Conservation (phyloP, 2,329 filamentous ascomycete species). For the Xylariaceae sp. region DNA sequence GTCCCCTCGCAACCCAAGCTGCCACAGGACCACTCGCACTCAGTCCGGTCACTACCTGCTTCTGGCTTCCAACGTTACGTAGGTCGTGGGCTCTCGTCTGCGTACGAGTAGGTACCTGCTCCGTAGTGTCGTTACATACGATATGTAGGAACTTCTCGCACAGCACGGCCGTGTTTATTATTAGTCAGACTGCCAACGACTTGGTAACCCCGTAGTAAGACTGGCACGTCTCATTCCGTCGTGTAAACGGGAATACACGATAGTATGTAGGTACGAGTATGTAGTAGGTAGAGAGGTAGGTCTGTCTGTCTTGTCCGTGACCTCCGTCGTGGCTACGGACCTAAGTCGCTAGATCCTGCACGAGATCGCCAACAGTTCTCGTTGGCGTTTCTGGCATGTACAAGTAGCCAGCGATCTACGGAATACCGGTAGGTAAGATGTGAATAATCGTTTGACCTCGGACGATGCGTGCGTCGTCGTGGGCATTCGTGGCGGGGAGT, state of each 20-base stretch:
- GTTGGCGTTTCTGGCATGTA: slow-evolving; percentile 13
- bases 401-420: not conserved
- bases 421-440: slow-evolving; percentile 4
- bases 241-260: not conserved
- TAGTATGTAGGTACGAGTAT: not conserved
- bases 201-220: not conserved
- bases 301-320: not conserved
- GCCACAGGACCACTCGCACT: not conserved
- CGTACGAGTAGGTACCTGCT: no score
- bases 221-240: not conserved
- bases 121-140: not conserved
- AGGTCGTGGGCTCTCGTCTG: not conserved
- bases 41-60: not conserved
- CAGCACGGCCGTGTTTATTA: not conserved
- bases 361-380: slow-evolving; percentile 1
- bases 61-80: not conserved
- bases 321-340: not conserved
- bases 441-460: slow-evolving; percentile 37
- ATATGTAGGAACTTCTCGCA: not conserved
- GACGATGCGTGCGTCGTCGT: slow-evolving; percentile 1
- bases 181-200: not conserved
- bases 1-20: slow-evolving; percentile 16
- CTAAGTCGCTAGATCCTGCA: not conserved
- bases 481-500: slow-evolving; percentile 32
- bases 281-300: not conserved